Evolutionary conservation across 164 flowering plant genomes (phyloP).

Genomic region (Aristolochia contorta): DNA sequence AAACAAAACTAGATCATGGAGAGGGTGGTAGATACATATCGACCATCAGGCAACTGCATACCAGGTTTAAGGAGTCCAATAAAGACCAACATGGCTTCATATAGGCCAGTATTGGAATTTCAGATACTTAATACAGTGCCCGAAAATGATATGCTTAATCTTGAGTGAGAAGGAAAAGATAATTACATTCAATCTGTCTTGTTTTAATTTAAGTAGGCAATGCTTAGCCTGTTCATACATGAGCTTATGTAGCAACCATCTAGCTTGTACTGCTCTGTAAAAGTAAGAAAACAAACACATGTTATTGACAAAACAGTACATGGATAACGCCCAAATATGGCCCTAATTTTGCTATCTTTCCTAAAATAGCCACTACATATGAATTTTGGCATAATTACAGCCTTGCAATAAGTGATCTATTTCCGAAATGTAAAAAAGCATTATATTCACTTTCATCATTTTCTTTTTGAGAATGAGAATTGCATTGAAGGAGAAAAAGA

Average conservation of each 20-base stretch:
- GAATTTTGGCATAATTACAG: neutral
- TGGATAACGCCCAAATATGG: neutral
- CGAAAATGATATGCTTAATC: too few species aligned
- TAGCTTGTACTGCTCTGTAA: slow-evolving; percentile 46
- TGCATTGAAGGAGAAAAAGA: too few species aligned
- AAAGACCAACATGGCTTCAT: too few species aligned
- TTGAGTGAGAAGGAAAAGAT: neutral
- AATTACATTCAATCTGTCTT: slow-evolving; percentile 40
- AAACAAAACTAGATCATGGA: too few species aligned
- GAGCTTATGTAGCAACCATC: slow-evolving; percentile 28
- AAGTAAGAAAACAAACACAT: neutral
- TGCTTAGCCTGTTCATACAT: slow-evolving; percentile 41
- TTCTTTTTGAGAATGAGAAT: too few species aligned
- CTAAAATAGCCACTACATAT: slow-evolving; percentile 9
- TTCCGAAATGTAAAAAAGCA: neutral
- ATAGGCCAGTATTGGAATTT: too few species aligned
- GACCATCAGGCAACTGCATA: too few species aligned
- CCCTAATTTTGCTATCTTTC: slow-evolving; percentile 30
- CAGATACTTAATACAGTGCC: too few species aligned
- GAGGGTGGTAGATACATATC: too few species aligned
- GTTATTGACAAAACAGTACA: neutral
- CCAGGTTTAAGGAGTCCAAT: too few species aligned
- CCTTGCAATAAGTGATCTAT: neutral
- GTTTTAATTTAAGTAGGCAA: slow-evolving; percentile 38
- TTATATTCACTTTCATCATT: too few species aligned